Evolutionary conservation across 140 eudicot species (phyloP).

Genomic region (Bidens hawaiensis): DNA sequence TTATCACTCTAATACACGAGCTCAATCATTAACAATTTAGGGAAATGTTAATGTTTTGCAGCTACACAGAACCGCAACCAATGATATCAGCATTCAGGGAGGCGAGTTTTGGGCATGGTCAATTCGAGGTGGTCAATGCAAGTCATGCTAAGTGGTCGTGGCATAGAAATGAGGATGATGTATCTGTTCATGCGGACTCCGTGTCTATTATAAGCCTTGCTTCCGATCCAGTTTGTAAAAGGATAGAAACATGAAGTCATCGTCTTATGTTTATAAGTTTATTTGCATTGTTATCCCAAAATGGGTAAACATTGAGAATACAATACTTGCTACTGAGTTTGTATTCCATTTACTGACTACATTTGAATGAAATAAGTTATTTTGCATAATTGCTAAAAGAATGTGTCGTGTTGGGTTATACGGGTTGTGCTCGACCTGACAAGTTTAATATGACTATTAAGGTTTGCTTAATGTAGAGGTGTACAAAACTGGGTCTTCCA

Average conservation of each 20-base stretch:
- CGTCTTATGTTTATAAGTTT: background rate
- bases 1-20: background rate
- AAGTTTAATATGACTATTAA: background rate
- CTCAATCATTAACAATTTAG: background rate
- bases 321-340: too few species aligned
- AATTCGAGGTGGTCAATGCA: constrained; percentile 48
- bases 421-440: background rate
- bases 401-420: background rate
- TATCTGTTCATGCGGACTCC: constrained; percentile 42
- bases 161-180: constrained; percentile 68
- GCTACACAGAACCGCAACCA: constrained; percentile 68
- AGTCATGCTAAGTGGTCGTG: constrained; percentile 72
- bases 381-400: background rate
- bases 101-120: constrained; percentile 83
- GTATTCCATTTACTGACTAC: background rate
- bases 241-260: constrained; percentile 6
- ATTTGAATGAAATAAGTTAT: background rate
- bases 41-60: constrained; percentile 20
- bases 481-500: too few species aligned
- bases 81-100: constrained; percentile 60
- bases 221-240: constrained; percentile 32
- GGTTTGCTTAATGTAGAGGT: too few species aligned
- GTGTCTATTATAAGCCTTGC: constrained; percentile 37
- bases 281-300: background rate
- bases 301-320: background rate